Conservation (phyloP, 345 rosid genomes). For the Erucastrum elatum region DNA sequence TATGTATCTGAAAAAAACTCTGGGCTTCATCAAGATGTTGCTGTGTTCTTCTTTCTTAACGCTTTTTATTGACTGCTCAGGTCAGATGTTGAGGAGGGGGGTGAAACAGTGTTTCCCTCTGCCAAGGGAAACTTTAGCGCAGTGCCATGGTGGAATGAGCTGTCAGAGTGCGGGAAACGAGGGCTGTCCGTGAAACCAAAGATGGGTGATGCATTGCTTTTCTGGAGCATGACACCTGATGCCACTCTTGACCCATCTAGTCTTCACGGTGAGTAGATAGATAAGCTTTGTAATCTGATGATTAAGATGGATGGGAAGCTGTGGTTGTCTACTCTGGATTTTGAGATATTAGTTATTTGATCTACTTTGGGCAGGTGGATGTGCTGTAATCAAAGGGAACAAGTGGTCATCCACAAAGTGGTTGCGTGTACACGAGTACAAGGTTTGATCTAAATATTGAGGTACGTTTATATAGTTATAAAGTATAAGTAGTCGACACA, state of each 20-base stretch:
- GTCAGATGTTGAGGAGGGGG: constrained; percentile 97
- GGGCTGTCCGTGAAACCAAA: constrained; percentile 91
- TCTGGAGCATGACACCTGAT: constrained; percentile 98
- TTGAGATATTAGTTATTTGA: constrained; percentile 1
- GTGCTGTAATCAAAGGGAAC: constrained; percentile 86
- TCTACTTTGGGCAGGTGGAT: constrained; percentile 64
- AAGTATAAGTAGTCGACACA: not conserved
- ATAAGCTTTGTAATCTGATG: not conserved
- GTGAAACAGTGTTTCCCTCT: constrained; percentile 90
- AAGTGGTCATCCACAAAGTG: constrained; percentile 99
- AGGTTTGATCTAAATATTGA: constrained; percentile 39
- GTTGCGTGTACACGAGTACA: constrained; percentile 80
- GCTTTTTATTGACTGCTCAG: constrained; percentile 46
- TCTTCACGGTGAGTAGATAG: constrained; percentile 72
- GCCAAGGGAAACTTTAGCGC: constrained; percentile 81
- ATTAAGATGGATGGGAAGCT: not conserved
- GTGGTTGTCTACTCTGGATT: not conserved
- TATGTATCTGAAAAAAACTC: constrained; percentile 40
- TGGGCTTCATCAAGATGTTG: not conserved
- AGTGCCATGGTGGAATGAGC: constrained; percentile 88
- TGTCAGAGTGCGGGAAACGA: constrained; percentile 80
- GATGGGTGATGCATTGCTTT: constrained; percentile 96
- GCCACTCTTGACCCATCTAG: constrained; percentile 75
- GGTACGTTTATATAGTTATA: constrained; percentile 15
- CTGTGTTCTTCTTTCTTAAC: not conserved